Percentiles rank a stretch among this genome's conserved stretches.
Conservation (phyloP, 371 early-diverging fungal species). For the Mortierella sp. region DNA sequence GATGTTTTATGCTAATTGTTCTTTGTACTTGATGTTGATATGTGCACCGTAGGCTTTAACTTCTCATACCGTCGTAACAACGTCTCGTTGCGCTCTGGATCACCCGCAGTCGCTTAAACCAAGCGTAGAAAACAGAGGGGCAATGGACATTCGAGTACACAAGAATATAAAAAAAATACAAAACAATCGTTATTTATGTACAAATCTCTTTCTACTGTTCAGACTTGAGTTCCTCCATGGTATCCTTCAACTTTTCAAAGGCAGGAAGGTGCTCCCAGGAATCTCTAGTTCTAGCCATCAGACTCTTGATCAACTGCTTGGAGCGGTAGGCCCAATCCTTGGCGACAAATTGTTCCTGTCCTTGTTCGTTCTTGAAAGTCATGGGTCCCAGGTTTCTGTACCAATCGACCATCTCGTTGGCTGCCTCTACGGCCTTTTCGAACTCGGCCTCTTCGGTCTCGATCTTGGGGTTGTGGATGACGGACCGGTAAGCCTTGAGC, state of each 20-base stretch:
- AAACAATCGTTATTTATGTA: constrained; percentile 3
- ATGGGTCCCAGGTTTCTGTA: constrained; percentile 80
- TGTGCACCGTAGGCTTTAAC: constrained; percentile 60
- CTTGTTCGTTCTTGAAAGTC: constrained; percentile 56
- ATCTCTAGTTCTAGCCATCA: constrained; percentile 86
- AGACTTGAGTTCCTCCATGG: constrained; percentile 68
- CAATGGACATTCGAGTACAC: neutral
- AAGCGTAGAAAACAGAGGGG: neutral
- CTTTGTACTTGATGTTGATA: neutral
- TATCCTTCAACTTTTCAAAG: constrained; percentile 73
- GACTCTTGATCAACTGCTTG: constrained; percentile 82
- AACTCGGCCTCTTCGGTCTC: constrained; percentile 79
- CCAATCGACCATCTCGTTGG: constrained; percentile 83
- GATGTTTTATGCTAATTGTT: neutral
- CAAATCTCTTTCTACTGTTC: constrained; percentile 43
- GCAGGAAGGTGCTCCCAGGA: constrained; percentile 77
- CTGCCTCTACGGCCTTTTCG: constrained; percentile 74
- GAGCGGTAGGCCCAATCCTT: constrained; percentile 93
- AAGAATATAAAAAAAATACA: neutral
- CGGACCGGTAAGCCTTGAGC: constrained; percentile 86
- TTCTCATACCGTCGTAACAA: constrained; percentile 69
- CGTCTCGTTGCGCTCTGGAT: constrained; percentile 53
- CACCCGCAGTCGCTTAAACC: constrained; percentile 40
- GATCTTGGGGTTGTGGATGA: constrained; percentile 80
- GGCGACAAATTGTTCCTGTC: constrained; percentile 35